A percentile compares a stretch with the other conserved stretches of the same genome.
Evolutionary conservation across 164 flowering plant species (phyloP).

Genomic region (Annona squamosa): DNA sequence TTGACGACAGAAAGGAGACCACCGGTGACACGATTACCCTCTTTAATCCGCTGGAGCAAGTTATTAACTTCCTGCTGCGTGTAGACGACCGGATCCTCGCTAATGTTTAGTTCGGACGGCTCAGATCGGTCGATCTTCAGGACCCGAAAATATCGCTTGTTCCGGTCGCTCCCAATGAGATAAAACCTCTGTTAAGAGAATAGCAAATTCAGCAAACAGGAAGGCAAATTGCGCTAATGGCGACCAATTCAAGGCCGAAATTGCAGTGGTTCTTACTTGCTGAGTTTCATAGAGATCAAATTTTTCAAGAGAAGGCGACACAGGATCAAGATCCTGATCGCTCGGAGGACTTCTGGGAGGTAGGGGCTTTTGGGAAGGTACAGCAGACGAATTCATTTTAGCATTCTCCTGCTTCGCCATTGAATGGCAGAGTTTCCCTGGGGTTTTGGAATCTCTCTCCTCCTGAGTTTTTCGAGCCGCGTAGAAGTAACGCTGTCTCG

Average conservation of each 20-base stretch:
- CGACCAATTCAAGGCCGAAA: neutral
- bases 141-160: slow-evolving; percentile 68
- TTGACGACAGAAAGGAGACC: slow-evolving; percentile 68
- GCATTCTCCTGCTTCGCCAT: slow-evolving; percentile 51
- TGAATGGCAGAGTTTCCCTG: neutral
- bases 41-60: slow-evolving; percentile 79
- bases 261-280: slow-evolving; percentile 34
- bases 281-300: slow-evolving; percentile 87
- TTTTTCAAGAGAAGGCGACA: slow-evolving; percentile 74
- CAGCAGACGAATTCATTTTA: slow-evolving; percentile 18
- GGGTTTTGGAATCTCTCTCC: neutral
- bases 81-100: slow-evolving; percentile 97
- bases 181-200: slow-evolving; percentile 62
- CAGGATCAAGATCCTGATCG: slow-evolving; percentile 54
- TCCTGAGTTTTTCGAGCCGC: too few species aligned
- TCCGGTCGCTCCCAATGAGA: slow-evolving; percentile 84
- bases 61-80: slow-evolving; percentile 78
- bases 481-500: neutral
- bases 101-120: slow-evolving; percentile 81
- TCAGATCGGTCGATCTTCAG: slow-evolving; percentile 92
- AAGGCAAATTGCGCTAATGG: neutral
- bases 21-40: slow-evolving; percentile 93
- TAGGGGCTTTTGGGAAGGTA: slow-evolving; percentile 16
- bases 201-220: slow-evolving; percentile 1
- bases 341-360: slow-evolving; percentile 28